Conservation (phyloP, 164 flowering plant species). For the Stephania japonica region DNA sequence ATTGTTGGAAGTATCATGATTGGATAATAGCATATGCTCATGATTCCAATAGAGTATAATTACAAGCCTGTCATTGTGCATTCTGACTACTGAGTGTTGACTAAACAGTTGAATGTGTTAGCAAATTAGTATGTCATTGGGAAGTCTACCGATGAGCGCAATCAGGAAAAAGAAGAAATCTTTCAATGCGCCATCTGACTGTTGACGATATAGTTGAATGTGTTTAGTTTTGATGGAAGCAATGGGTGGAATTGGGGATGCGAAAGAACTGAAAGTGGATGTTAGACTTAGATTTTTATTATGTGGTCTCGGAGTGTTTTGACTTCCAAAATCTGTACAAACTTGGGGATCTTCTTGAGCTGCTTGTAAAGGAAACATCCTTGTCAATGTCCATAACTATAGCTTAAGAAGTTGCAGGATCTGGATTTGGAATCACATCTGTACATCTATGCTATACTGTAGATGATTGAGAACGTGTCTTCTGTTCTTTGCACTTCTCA, state of each 20-base stretch:
- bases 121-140: no score
- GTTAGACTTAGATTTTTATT: not conserved
- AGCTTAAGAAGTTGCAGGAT: not conserved
- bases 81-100: not conserved
- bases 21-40: not conserved
- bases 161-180: no score
- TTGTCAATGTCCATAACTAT: conserved; percentile 2
- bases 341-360: not conserved
- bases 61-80: no score
- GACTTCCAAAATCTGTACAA: not conserved
- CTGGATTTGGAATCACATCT: not conserved
- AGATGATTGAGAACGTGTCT: not conserved
- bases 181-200: not conserved
- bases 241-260: not conserved
- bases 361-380: not conserved
- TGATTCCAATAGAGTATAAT: not conserved
- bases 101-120: not conserved
- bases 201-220: not conserved
- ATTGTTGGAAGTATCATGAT: not conserved
- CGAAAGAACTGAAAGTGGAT: not conserved
- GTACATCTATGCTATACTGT: not conserved
- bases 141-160: no score
- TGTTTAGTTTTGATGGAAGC: not conserved
- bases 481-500: not conserved
- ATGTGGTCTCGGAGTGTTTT: not conserved